Conservation (phyloP, 805 yeast genomes). For the Yamadazyma tumulicola region DNA sequence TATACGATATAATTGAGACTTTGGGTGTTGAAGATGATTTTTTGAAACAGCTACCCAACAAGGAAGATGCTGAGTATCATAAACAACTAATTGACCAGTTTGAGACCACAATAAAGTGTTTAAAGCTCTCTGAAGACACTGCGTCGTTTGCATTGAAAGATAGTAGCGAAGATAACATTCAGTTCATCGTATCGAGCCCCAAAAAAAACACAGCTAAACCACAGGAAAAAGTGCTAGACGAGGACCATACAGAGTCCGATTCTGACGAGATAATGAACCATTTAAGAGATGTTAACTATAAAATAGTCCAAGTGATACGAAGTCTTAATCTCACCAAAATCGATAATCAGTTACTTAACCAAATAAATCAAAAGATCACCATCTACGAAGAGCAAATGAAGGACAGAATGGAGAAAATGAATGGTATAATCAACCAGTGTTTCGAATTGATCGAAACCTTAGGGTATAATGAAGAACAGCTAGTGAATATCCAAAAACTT, state of each 20-base stretch:
- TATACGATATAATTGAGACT: conserved; percentile 25
- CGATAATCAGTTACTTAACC: conserved; percentile 24
- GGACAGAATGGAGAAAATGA: conserved; percentile 21
- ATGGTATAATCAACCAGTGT: conserved; percentile 20
- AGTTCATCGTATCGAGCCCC: conserved; percentile 32
- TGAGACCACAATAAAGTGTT: conserved; percentile 20
- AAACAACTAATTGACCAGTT: conserved; percentile 28
- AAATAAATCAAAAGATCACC: conserved; percentile 23
- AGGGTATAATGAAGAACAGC: conserved; percentile 30
- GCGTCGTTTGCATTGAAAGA: conserved; percentile 8
- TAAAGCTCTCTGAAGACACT: conserved; percentile 15
- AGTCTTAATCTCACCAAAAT: conserved; percentile 34
- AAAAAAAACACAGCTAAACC: conserved; percentile 8
- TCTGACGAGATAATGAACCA: conserved; percentile 19
- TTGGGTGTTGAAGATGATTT: conserved; percentile 21
- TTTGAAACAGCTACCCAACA: conserved; percentile 23
- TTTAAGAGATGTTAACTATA: conserved; percentile 36
- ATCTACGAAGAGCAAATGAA: conserved; percentile 23
- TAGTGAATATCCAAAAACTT: conserved; percentile 30
- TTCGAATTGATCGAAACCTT: conserved; percentile 23
- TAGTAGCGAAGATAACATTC: conserved; percentile 10
- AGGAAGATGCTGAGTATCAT: conserved; percentile 29
- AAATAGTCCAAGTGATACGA: conserved; percentile 33
- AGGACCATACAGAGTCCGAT: background rate
- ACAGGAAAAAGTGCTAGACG: conserved; percentile 7